Conservation (phyloP, 2,329 filamentous ascomycete genomes). For the Alternaria triticina region DNA sequence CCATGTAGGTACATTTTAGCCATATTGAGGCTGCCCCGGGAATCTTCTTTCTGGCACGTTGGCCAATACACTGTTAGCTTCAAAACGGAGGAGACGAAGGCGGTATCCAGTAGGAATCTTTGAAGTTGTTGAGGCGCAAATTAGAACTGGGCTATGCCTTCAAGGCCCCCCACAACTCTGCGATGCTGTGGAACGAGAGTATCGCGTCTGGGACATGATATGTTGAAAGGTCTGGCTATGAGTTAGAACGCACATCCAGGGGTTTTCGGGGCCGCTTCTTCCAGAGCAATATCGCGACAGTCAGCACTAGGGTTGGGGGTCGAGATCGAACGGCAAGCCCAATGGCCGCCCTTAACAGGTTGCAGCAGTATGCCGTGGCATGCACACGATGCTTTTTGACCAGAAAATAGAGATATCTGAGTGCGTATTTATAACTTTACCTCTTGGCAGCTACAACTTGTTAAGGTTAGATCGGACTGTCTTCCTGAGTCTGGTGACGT, state of each 20-base stretch:
- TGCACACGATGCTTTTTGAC: too few relatives aligned
- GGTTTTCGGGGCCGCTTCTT: neutral
- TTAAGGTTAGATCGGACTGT: too few relatives aligned
- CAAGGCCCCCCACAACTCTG: neutral
- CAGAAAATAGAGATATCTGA: too few relatives aligned
- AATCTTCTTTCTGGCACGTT: accelerated
- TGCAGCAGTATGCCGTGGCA: too few relatives aligned
- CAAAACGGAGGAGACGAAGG: neutral
- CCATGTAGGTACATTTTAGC: neutral
- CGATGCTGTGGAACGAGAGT: too few relatives aligned
- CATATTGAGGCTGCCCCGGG: neutral
- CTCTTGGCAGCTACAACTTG: too few relatives aligned
- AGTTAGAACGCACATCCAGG: neutral
- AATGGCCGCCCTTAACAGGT: too few relatives aligned
- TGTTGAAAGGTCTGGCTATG: neutral
- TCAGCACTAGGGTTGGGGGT: neutral
- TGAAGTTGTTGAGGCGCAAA: neutral
- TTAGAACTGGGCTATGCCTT: neutral
- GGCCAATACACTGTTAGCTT: accelerated
- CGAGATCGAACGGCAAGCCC: neutral
- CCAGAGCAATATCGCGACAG: neutral
- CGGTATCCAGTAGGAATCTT: neutral
- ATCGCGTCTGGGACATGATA: neutral
- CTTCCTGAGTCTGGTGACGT: neutral
- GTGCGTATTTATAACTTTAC: too few relatives aligned